Percentiles rank a stretch among this genome's conserved stretches.
Evolutionary conservation across 2,329 filamentous ascomycete species (phyloP).

Genomic region (Xenosphaeropsis pyriputrescens): DNA sequence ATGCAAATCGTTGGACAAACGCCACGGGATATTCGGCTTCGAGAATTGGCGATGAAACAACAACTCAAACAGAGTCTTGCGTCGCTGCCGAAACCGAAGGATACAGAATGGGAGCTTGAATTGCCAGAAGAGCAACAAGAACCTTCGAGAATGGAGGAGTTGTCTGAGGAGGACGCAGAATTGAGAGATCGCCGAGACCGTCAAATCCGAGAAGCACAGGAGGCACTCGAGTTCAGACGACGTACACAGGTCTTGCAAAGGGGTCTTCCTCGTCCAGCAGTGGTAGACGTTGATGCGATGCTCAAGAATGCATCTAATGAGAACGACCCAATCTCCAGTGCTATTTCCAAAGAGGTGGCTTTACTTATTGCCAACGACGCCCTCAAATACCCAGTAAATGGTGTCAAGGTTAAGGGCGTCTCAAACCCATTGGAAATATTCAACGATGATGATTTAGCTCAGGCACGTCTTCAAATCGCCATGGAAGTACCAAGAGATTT

Average conservation of each 20-base stretch:
- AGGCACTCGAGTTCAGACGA: conserved; percentile 58
- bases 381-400: conserved; percentile 55
- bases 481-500: conserved; percentile 27
- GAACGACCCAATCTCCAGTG: conserved; percentile 46
- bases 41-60: conserved; percentile 52
- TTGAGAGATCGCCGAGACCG: conserved; percentile 68
- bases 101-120: conserved; percentile 88
- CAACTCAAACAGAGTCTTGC: conserved; percentile 62
- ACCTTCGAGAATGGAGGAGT: conserved; percentile 27
- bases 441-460: conserved; percentile 56
- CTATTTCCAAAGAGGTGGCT: conserved; percentile 66
- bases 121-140: conserved; percentile 72
- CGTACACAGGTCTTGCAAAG: conserved; percentile 87
- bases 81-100: conserved; percentile 80
- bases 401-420: conserved; percentile 47
- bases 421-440: conserved; percentile 46
- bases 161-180: conserved; percentile 45
- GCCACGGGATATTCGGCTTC: conserved; percentile 58
- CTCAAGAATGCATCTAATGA: conserved; percentile 45
- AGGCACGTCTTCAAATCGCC: conserved; percentile 62
- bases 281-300: conserved; percentile 57
- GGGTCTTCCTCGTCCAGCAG: conserved; percentile 60
- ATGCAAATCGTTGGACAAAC: conserved; percentile 60
- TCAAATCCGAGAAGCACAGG: conserved; percentile 56
- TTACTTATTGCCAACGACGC: conserved; percentile 74